These are phyloP conservation scores for Pichia sp. DNA, from an alignment of 1,139 yeast species.

Conservation along the genomic window DNA sequence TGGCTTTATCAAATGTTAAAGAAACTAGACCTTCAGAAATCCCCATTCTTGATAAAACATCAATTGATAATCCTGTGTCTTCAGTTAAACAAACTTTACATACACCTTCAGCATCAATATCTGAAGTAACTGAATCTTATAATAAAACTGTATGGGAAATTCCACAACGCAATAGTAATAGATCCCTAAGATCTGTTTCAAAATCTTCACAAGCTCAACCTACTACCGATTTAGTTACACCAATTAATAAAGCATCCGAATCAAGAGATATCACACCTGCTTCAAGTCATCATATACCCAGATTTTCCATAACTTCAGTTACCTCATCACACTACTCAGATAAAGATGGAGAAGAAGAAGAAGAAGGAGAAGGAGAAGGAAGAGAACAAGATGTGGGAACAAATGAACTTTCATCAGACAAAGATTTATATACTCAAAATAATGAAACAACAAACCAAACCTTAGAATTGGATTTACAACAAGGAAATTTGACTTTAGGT, in stretches of 20 bases:
- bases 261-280: not conserved
- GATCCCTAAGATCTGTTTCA: conserved; percentile 3
- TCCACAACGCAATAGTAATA: conserved; percentile 12
- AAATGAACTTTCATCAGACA: no score
- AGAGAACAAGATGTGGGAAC: not conserved
- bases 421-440: not conserved
- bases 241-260: not conserved
- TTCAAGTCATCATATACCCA: conserved; percentile 1
- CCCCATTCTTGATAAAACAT: not conserved
- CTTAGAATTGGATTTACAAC: conserved; percentile 13
- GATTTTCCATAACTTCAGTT: conserved; percentile 10
- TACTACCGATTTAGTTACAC: not conserved
- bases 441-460: not conserved
- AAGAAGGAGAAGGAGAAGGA: not conserved
- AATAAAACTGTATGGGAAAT: conserved; percentile 11
- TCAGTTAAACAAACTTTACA: no score
- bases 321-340: conserved; percentile 16
- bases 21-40: not conserved
- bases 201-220: not conserved
- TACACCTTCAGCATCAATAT: not conserved
- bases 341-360: not conserved
- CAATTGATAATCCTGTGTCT: not conserved
- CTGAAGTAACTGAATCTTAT: no score
- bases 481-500: conserved; percentile 20
- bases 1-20: not conserved